Percentiles rank a stretch among this genome's conserved stretches.
Conservation (phyloP, 2,329 filamentous ascomycete species). For the Colletotrichum paranaense region DNA sequence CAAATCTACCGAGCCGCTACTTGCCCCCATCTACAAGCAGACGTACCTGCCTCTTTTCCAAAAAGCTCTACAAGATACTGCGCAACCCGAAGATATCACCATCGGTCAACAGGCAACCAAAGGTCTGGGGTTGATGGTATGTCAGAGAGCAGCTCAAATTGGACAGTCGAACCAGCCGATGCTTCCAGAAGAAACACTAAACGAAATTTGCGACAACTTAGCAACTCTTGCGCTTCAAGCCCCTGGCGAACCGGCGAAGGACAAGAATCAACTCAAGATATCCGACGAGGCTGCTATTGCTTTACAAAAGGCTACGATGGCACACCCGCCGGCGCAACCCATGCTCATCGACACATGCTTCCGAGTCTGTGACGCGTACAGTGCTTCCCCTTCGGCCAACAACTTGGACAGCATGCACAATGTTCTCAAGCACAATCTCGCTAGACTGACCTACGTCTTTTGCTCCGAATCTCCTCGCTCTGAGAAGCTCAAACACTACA, state of each 20-base stretch:
- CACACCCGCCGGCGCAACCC: conserved; percentile 49
- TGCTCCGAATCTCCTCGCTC: conserved; percentile 54
- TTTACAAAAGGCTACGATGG: conserved; percentile 50
- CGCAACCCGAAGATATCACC: conserved; percentile 51
- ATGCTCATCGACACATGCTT: conserved; percentile 43
- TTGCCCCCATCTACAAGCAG: conserved; percentile 56
- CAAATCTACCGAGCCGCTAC: conserved; percentile 47
- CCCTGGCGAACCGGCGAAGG: conserved; percentile 38
- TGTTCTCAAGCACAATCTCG: conserved; percentile 50
- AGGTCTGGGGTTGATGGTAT: conserved; percentile 57
- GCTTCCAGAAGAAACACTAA: conserved; percentile 37
- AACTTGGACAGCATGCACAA: conserved; percentile 8
- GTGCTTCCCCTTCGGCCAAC: conserved; percentile 16
- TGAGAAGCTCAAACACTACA: conserved; percentile 51
- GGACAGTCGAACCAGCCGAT: conserved; percentile 28
- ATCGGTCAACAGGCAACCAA: conserved; percentile 57
- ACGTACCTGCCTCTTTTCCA: conserved; percentile 54
- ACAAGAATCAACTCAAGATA: conserved; percentile 38
- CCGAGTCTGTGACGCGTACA: conserved; percentile 16
- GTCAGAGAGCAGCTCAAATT: conserved; percentile 48
- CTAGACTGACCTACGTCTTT: conserved; percentile 60
- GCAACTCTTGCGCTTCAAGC: conserved; percentile 42
- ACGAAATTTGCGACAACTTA: conserved; percentile 48
- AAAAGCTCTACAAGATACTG: conserved; percentile 40
- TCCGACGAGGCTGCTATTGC: conserved; percentile 55